phyloP scores from a whole-genome alignment of 2,329 filamentous ascomycete genomes.

The Monosporascus ibericus region DNA sequence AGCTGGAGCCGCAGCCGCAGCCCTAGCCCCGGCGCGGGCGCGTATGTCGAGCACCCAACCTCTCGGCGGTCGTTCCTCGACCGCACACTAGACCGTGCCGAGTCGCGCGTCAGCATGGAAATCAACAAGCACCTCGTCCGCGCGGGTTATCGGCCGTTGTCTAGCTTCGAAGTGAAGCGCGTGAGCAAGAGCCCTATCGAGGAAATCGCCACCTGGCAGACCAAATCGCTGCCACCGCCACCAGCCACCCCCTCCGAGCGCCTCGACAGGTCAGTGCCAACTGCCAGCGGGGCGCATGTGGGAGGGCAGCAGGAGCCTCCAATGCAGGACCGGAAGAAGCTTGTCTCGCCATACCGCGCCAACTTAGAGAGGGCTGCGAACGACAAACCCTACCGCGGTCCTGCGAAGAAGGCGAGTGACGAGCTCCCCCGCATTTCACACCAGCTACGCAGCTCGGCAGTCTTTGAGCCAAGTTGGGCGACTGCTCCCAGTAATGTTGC shows the following conservation, averaged over 20 bases:
- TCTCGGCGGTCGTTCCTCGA: conserved; percentile 9
- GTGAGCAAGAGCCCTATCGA: conserved; percentile 7
- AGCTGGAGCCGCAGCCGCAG: conserved; percentile 1
- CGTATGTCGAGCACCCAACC: conserved; percentile 6
- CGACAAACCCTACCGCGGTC: neutral
- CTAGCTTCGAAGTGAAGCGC: conserved; percentile 11
- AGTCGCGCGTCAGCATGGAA: conserved; percentile 3
- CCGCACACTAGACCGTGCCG: conserved; percentile 6
- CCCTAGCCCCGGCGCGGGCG: conserved; percentile 10
- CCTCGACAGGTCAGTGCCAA: neutral
- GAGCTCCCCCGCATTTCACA: conserved; percentile 3
- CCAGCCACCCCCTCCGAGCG: neutral
- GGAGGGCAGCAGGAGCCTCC: neutral
- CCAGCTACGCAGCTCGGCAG: neutral
- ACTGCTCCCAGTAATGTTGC: too few relatives aligned
- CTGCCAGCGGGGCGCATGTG: neutral
- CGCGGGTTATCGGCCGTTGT: conserved; percentile 4
- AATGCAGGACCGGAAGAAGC: neutral
- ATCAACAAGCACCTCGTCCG: conserved; percentile 10
- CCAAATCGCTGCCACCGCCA: neutral
- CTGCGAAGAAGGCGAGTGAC: conserved; percentile 1
- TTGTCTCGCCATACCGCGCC: neutral
- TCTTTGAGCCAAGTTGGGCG: conserved; percentile 4
- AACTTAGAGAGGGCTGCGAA: neutral
- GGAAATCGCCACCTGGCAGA: conserved; percentile 2